phyloP scores from a whole-genome alignment of 805 yeast species.

The Saccharomycopsis fibuligera region DNA sequence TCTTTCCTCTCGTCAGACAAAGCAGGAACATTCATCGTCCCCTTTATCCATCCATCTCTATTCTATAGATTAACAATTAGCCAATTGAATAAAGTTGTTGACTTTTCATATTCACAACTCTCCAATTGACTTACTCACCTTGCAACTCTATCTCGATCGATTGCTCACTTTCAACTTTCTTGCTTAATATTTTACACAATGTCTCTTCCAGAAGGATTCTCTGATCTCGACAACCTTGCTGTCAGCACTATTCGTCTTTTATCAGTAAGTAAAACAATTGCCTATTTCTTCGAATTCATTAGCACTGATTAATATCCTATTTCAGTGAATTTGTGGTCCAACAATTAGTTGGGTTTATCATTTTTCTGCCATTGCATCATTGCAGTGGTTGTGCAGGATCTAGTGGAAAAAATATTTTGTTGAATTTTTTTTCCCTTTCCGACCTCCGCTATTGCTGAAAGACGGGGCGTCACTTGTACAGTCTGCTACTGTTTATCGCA shows the following conservation, averaged over 20 bases:
- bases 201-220: conserved; percentile 10
- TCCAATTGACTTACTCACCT: too few relatives aligned
- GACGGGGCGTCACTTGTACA: background rate
- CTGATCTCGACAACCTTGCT: conserved; percentile 66
- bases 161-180: background rate
- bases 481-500: background rate
- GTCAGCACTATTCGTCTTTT: conserved; percentile 83
- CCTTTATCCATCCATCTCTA: too few relatives aligned
- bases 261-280: conserved; percentile 40
- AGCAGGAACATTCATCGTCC: too few relatives aligned
- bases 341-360: background rate
- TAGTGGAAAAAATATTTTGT: background rate
- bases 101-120: too few relatives aligned
- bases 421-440: background rate
- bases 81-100: too few relatives aligned
- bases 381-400: background rate
- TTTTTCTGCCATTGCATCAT: background rate
- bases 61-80: too few relatives aligned
- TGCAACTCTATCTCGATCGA: background rate
- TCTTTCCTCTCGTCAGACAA: too few relatives aligned
- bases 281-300: background rate
- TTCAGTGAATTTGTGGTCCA: background rate
- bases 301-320: background rate
- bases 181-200: too few relatives aligned
- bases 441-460: background rate